phyloP scores from a whole-genome alignment of 75 land plant genomes.

The Pinus albicaulis region DNA sequence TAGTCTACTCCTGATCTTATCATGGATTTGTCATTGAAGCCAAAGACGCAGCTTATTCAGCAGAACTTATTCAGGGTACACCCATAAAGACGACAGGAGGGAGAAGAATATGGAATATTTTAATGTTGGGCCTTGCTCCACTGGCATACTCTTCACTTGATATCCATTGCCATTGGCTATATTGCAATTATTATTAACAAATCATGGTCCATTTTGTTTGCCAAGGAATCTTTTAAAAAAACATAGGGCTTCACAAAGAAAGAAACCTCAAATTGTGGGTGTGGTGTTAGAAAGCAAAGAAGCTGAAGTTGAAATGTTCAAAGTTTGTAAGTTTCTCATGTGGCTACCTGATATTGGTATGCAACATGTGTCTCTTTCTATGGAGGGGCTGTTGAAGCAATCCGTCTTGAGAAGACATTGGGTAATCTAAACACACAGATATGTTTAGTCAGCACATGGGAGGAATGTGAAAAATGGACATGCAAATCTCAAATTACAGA shows the following conservation, averaged over 20 bases:
- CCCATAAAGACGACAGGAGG: neutral
- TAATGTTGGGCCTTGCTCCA: neutral
- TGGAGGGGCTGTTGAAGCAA: too few species aligned
- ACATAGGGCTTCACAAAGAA: slow-evolving; percentile 17
- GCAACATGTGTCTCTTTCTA: slow-evolving; percentile 35
- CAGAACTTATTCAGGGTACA: neutral
- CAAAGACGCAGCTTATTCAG: too few species aligned
- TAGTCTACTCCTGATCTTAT: too few species aligned
- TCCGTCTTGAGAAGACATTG: too few species aligned
- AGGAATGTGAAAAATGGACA: too few species aligned
- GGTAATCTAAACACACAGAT: too few species aligned
- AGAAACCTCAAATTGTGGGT: slow-evolving; percentile 35
- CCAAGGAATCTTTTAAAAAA: slow-evolving; percentile 18
- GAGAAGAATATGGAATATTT: neutral
- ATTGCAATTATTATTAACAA: slow-evolving; percentile 1
- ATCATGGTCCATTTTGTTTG: slow-evolving; percentile 20
- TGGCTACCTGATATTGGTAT: too few species aligned
- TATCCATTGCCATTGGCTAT: slow-evolving; percentile 18
- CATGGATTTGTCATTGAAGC: too few species aligned
- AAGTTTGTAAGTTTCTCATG: slow-evolving; percentile 27
- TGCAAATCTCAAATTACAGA: too few species aligned
- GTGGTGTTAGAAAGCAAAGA: slow-evolving; percentile 65
- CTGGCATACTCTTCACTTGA: slow-evolving; percentile 28
- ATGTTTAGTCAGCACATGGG: too few species aligned
- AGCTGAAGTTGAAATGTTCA: slow-evolving; percentile 20